Percentiles rank a stretch among this genome's conserved stretches.
Evolutionary conservation across 2,329 filamentous ascomycete genomes (phyloP).

Genomic region (Trichoderma atroviride): DNA sequence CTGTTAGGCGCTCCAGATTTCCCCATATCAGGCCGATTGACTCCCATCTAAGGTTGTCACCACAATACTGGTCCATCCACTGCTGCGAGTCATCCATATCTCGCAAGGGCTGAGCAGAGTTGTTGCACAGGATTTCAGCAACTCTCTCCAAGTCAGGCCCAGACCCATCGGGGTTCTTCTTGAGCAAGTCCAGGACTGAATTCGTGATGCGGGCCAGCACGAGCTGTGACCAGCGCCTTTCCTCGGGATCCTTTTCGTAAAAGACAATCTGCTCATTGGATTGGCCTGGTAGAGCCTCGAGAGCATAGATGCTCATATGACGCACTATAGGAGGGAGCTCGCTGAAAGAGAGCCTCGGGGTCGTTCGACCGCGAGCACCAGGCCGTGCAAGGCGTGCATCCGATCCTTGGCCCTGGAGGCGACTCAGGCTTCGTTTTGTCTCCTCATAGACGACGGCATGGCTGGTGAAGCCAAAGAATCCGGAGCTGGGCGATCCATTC

Average conservation of each 20-base stretch:
- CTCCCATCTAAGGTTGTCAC: constrained; percentile 48
- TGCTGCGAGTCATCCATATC: constrained; percentile 38
- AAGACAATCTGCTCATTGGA: constrained; percentile 32
- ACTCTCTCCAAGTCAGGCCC: constrained; percentile 42
- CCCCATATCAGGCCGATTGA: constrained; percentile 40
- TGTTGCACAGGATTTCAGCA: constrained; percentile 42
- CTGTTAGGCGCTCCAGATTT: constrained; percentile 18
- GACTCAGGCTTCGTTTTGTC: constrained; percentile 44
- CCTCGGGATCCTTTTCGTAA: constrained; percentile 18
- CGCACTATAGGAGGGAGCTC: constrained; percentile 27
- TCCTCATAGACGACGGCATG: constrained; percentile 47
- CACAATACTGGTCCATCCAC: constrained; percentile 47
- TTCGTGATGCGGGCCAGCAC: constrained; percentile 36
- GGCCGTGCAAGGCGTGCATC: constrained; percentile 16
- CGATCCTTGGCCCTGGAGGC: constrained; percentile 34
- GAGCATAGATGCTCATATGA: constrained; percentile 44
- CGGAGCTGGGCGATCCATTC: constrained; percentile 1
- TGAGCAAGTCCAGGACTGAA: constrained; percentile 33
- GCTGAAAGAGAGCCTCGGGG: not conserved
- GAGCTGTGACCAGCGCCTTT: constrained; percentile 39
- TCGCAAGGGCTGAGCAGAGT: constrained; percentile 44
- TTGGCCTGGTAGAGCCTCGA: constrained; percentile 41
- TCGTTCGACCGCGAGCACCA: not conserved
- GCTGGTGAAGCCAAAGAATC: constrained; percentile 51
- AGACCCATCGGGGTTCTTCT: constrained; percentile 29